Conservation (phyloP, 345 rosid genomes). For the Aquilaria sinensis region DNA sequence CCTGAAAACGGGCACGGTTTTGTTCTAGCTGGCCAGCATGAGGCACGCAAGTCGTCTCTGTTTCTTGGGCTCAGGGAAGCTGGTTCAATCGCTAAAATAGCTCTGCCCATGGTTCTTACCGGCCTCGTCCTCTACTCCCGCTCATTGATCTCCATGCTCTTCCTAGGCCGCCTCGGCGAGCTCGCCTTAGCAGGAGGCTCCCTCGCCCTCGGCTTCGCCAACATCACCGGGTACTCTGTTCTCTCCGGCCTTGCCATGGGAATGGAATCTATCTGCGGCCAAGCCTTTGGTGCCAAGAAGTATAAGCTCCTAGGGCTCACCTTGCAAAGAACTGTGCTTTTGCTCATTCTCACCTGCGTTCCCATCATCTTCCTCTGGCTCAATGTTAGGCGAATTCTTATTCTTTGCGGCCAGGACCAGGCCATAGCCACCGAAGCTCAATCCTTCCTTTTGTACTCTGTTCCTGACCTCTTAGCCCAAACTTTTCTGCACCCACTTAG, state of each 20-base stretch:
- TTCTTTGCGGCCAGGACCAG: conserved; percentile 54
- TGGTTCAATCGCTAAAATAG: conserved; percentile 41
- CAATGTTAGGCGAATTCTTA: conserved; percentile 54
- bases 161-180: conserved; percentile 70
- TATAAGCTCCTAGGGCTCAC: conserved; percentile 47
- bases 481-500: conserved; percentile 80
- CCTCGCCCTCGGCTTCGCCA: conserved; percentile 78
- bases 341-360: conserved; percentile 49
- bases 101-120: conserved; percentile 66
- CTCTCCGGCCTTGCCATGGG: conserved; percentile 90
- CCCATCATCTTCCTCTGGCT: conserved; percentile 76
- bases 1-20: too few relatives aligned
- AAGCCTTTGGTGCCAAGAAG: conserved; percentile 75
- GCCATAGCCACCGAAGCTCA: conserved; percentile 59
- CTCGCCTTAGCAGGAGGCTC: conserved; percentile 80
- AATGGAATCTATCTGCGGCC: conserved; percentile 89
- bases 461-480: conserved; percentile 80
- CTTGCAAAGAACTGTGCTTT: conserved; percentile 57
- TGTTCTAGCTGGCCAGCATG: too few relatives aligned
- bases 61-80: conserved; percentile 37
- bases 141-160: conserved; percentile 76
- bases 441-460: conserved; percentile 50
- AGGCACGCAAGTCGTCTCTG: conserved; percentile 7
- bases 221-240: conserved; percentile 84
- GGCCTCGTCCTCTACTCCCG: conserved; percentile 77